phyloP scores from a whole-genome alignment of 371 early-diverging fungal genomes.

The Rhizopus stolonifer region DNA sequence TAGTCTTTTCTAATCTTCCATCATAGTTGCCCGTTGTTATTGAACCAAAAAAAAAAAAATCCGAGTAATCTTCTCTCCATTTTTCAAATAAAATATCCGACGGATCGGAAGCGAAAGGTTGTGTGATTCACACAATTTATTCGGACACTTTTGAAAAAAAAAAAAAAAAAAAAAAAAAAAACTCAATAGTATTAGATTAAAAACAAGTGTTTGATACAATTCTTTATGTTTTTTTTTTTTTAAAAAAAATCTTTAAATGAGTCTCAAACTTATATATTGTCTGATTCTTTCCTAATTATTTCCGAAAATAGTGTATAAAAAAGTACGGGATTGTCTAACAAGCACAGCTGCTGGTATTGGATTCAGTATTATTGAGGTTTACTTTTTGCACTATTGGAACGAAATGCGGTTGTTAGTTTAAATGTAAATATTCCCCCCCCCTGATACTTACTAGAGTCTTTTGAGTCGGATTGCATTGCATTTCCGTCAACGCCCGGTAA shows the following conservation, averaged over 20 bases:
- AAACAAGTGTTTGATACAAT: too few relatives aligned
- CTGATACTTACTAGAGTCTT: slow-evolving; percentile 25
- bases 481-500: slow-evolving; percentile 82
- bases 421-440: neutral
- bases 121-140: too few relatives aligned
- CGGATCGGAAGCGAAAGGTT: too few relatives aligned
- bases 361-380: slow-evolving; percentile 25
- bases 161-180: too few relatives aligned
- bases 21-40: slow-evolving; percentile 64
- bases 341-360: slow-evolving; percentile 29
- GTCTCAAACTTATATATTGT: too few relatives aligned
- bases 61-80: neutral
- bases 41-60: neutral
- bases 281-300: too few relatives aligned
- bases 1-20: slow-evolving; percentile 52
- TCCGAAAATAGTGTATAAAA: too few relatives aligned
- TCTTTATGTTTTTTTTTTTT: too few relatives aligned
- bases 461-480: slow-evolving; percentile 34
- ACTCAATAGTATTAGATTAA: too few relatives aligned
- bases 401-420: neutral
- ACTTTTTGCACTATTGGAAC: slow-evolving; percentile 33
- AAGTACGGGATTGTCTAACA: slow-evolving; percentile 17
- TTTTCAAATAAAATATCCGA: neutral
- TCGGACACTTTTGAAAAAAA: too few relatives aligned
- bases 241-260: too few relatives aligned